Evolutionary conservation across 2,329 filamentous ascomycete species (phyloP).

Genomic region (Drechslerella coelobrocha): DNA sequence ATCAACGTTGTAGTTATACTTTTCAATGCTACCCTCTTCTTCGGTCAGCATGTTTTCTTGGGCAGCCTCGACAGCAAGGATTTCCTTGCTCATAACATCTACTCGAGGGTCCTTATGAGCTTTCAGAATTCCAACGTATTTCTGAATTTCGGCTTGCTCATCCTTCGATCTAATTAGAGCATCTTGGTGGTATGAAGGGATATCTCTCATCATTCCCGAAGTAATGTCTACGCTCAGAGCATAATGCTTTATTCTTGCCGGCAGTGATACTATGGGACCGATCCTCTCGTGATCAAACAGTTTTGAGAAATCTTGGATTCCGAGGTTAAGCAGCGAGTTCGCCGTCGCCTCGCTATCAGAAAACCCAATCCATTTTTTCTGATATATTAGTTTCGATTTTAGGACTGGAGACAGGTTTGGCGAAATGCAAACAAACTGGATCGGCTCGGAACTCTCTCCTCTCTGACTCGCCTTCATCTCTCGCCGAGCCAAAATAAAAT

Average conservation of each 20-base stretch:
- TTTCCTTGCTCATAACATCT: constrained; percentile 29
- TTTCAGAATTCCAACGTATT: constrained; percentile 28
- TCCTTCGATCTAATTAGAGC: constrained; percentile 34
- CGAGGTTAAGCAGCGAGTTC: constrained; percentile 39
- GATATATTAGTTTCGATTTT: constrained; percentile 26
- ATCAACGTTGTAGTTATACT: constrained; percentile 20
- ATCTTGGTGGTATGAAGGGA: constrained; percentile 20
- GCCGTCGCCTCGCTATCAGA: constrained; percentile 11
- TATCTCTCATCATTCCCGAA: constrained; percentile 42
- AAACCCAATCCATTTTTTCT: constrained; percentile 31
- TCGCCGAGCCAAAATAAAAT: constrained; percentile 32
- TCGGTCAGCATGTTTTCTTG: constrained; percentile 33
- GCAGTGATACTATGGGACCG: constrained; percentile 23
- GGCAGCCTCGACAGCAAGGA: constrained; percentile 27
- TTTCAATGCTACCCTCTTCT: constrained; percentile 34
- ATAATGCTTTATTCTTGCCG: constrained; percentile 39
- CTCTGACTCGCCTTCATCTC: constrained; percentile 15
- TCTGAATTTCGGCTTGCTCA: constrained; percentile 36
- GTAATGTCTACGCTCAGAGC: constrained; percentile 47
- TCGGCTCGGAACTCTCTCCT: constrained; percentile 6
- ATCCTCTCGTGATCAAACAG: constrained; percentile 35
- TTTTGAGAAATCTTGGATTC: constrained; percentile 42
- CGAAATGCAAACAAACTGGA: constrained; percentile 42
- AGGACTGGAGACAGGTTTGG: constrained; percentile 44
- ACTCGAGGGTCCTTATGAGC: constrained; percentile 32